Evolutionary conservation across 805 yeast genomes (phyloP), one percentile per base, ranked within the genome.

Genomic region (Wickerhamomyces bisporus): DNA sequence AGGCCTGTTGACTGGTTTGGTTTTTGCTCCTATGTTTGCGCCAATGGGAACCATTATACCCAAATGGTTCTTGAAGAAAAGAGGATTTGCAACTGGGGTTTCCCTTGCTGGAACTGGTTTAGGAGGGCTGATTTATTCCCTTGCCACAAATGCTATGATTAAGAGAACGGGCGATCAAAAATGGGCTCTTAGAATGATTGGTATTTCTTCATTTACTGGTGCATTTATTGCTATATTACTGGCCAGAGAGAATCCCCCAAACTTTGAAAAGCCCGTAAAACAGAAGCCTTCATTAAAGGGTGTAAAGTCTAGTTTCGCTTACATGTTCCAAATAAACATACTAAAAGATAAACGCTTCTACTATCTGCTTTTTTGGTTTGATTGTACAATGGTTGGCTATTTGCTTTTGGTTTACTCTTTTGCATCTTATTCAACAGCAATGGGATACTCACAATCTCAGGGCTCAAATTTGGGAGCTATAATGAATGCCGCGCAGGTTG

Each of bases 31-130:
- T 13, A 63, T 78, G 26, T 72, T 76, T 36, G 66, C 78, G 3
- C 82, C 91, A 1, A 77, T 75, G 5, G 61, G 77, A 16, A 68
- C 77, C 2, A 58, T 81, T 12, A 50, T 83, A 19, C 87, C 88
- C 0, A 85, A 77, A 38, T 83, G 85, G 82, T 84, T 84, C 54
- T 58, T 74, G 31, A 79, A 74, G 45, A 78, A 63, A 41, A 66
- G 89, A 47, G 79, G 79, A 3, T 55, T 70, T 13, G 75, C 79
- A 1, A 59, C 67, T 45, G 79, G 80, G 9, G 48, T 69, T 16
- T 64, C 70, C 2, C 51, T 69, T 15, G 49, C 70, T 13, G 81
- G 80, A 7, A 72, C 77, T 1, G 80, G 80, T 33, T 51, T 72
- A 3, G 76, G 79, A 20, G 81, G 79, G 39, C 62, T 72, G 6